Percentiles rank a stretch among this genome's conserved stretches.
These are phyloP conservation scores for Alternaria rosae DNA, from an alignment of 2,329 filamentous ascomycete genomes.

Conservation along the genomic window DNA sequence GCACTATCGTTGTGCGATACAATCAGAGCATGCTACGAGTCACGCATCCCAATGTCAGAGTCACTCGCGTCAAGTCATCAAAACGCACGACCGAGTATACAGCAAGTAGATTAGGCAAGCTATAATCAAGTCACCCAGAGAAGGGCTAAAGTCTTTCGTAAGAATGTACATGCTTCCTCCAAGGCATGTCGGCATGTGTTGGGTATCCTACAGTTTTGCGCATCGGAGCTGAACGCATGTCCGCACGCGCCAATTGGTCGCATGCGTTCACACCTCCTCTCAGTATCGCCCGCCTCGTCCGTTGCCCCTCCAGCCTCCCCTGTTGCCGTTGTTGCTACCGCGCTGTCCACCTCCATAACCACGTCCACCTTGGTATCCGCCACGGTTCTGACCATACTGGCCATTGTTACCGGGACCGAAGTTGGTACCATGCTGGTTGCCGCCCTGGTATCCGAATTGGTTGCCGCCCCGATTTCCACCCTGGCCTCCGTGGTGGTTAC, in stretches of 20 bases:
- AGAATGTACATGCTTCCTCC: neutral
- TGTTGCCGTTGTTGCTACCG: slow-evolving; percentile 21
- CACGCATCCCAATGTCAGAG: neutral
- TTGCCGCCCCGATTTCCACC: slow-evolving; percentile 17
- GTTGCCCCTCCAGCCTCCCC: slow-evolving; percentile 25
- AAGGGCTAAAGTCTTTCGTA: neutral
- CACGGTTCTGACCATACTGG: slow-evolving; percentile 17
- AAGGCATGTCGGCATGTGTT: neutral
- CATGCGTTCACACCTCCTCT: neutral
- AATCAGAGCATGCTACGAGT: neutral
- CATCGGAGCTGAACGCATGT: neutral
- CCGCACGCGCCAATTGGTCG: neutral
- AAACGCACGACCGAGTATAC: neutral
- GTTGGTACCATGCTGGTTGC: slow-evolving; percentile 16
- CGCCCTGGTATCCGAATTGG: slow-evolving; percentile 8
- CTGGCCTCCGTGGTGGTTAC: slow-evolving; percentile 13
- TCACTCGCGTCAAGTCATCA: neutral
- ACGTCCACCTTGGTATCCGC: slow-evolving; percentile 20
- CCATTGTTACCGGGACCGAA: slow-evolving; percentile 14
- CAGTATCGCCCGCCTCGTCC: slow-evolving; percentile 27
- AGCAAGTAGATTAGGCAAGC: neutral
- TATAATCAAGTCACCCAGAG: neutral
- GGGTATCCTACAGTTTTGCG: neutral
- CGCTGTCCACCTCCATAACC: slow-evolving; percentile 19
- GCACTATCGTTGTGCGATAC: neutral